Conservation (phyloP, 805 yeast genomes). For the Candida sithepensis region DNA sequence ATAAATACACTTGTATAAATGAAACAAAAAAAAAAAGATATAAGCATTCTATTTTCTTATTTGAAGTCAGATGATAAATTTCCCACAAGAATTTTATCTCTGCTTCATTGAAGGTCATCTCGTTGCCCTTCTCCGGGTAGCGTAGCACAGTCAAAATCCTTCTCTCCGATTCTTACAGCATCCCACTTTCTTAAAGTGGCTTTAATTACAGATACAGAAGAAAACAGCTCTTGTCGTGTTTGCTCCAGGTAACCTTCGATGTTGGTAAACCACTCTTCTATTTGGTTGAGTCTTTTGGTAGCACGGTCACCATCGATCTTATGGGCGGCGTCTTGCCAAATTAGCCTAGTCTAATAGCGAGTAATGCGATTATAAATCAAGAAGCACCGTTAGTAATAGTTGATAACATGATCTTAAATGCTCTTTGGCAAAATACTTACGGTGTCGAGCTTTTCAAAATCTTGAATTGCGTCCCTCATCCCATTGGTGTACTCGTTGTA, state of each 20-base stretch:
- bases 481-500: slow-evolving; percentile 20
- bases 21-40: no score
- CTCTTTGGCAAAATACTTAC: slow-evolving; percentile 12
- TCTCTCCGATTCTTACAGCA: slow-evolving; percentile 7
- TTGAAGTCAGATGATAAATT: no score
- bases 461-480: slow-evolving; percentile 16
- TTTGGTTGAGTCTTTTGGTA: slow-evolving; percentile 9
- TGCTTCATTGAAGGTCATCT: no score
- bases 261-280: slow-evolving; percentile 19
- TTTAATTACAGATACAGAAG: slow-evolving; percentile 20
- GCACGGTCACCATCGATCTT: slow-evolving; percentile 23
- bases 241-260: slow-evolving; percentile 13
- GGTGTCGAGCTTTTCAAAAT: slow-evolving; percentile 20
- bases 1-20: no score
- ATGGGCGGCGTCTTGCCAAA: slow-evolving; percentile 26
- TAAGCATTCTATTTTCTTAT: no score
- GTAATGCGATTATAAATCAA: no score
- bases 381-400: not conserved
- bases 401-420: no score
- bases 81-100: no score
- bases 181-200: slow-evolving; percentile 17
- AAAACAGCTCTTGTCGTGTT: slow-evolving; percentile 14
- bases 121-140: no score
- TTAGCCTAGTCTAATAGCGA: slow-evolving; percentile 17
- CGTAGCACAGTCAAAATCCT: not conserved